These are phyloP conservation scores for Kockovaella imperatae DNA, from an alignment of 768 basidiomycete genomes.

Conservation along the genomic window DNA sequence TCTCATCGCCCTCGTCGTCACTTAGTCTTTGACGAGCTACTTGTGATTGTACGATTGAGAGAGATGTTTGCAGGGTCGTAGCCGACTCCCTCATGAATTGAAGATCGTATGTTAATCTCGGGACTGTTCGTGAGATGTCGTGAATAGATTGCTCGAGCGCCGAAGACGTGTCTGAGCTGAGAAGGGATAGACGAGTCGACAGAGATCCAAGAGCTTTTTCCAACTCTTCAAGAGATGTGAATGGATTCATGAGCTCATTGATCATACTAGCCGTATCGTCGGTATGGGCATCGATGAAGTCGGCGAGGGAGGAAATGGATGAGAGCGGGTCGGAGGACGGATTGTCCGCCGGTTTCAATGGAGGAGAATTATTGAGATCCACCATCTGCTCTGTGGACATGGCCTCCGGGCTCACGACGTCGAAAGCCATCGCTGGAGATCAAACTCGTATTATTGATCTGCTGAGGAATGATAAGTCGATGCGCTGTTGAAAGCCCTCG, in stretches of 20 bases:
- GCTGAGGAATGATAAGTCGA: background rate
- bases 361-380: too few species aligned
- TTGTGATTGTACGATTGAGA: slow-evolving; percentile 55
- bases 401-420: background rate
- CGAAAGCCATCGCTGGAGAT: too few species aligned
- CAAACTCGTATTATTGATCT: too few species aligned
- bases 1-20: slow-evolving; percentile 15
- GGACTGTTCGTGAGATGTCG: slow-evolving; percentile 83
- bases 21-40: too few species aligned
- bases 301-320: slow-evolving; percentile 16
- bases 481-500: too few species aligned
- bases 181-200: slow-evolving; percentile 71
- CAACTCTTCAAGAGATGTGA: slow-evolving; percentile 50
- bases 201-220: slow-evolving; percentile 69
- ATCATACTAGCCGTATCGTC: slow-evolving; percentile 29
- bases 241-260: slow-evolving; percentile 33
- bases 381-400: too few species aligned
- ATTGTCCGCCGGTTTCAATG: background rate
- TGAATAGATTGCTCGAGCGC: slow-evolving; percentile 81
- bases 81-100: slow-evolving; percentile 96
- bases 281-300: slow-evolving; percentile 20
- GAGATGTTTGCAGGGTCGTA: slow-evolving; percentile 59
- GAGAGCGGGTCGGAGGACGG: slow-evolving; percentile 4
- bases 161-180: slow-evolving; percentile 78
- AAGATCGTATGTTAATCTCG: slow-evolving; percentile 86